A percentile compares a stretch with the other conserved stretches of the same genome.
phyloP scores from a whole-genome alignment of 2,329 filamentous ascomycete genomes.

The Fusarium sp. region DNA sequence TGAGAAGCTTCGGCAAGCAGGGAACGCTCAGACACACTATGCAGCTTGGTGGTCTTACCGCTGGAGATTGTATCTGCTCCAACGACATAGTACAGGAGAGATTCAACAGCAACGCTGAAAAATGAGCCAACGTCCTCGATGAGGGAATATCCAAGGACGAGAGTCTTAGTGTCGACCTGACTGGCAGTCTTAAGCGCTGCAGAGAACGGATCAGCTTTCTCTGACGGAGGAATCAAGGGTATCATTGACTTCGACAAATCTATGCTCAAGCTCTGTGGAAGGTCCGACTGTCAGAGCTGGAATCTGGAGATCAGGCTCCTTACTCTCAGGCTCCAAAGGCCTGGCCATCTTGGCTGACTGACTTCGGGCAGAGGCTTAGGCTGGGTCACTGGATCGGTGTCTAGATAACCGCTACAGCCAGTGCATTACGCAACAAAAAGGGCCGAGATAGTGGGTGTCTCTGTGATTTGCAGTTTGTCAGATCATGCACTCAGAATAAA shows the following conservation, averaged over 20 bases:
- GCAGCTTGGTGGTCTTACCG: background rate
- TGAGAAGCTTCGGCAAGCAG: conserved; percentile 27
- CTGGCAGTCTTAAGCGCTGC: background rate
- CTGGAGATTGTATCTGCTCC: background rate
- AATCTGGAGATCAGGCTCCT: background rate
- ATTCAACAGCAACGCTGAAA: background rate
- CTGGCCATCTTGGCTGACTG: background rate
- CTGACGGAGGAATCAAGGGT: background rate
- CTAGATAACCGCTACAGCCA: background rate
- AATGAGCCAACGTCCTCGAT: background rate
- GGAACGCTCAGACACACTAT: background rate
- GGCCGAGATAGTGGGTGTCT: background rate
- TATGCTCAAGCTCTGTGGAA: background rate
- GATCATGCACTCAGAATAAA: too few species aligned
- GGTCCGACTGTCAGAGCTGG: too few species aligned
- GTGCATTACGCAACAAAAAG: background rate
- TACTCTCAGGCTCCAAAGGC: background rate
- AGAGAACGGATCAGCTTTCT: background rate
- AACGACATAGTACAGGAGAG: background rate
- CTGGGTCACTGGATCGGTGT: too few species aligned
- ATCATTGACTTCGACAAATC: background rate
- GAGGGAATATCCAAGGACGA: background rate
- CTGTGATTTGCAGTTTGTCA: background rate
- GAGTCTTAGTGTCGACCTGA: background rate
- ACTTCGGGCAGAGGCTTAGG: background rate